These are phyloP conservation scores for Lolium multiflorum DNA, from an alignment of 176 grass and related monocot species.

Conservation along the genomic window DNA sequence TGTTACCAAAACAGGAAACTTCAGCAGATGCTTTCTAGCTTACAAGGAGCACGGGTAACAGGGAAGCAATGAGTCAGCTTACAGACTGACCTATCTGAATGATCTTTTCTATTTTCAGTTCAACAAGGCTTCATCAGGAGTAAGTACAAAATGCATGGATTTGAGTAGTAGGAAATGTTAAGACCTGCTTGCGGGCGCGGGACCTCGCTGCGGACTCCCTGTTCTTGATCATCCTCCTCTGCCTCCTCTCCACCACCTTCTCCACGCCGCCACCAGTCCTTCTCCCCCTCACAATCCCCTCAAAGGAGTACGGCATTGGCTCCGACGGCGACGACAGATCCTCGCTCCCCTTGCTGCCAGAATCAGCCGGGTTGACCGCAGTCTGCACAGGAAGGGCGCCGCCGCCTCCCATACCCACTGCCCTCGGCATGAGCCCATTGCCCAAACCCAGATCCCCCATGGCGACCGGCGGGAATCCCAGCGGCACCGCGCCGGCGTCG, in stretches of 20 bases:
- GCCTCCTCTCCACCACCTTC: slow-evolving; percentile 88
- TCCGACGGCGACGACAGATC: slow-evolving; percentile 67
- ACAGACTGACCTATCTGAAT: background rate
- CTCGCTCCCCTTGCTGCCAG: slow-evolving; percentile 57
- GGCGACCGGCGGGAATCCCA: slow-evolving; percentile 50
- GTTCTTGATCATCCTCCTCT: slow-evolving; percentile 98
- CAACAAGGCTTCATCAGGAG: background rate
- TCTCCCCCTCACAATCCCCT: slow-evolving; percentile 63
- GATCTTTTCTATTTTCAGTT: background rate
- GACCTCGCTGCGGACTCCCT: slow-evolving; percentile 87
- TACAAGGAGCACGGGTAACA: background rate
- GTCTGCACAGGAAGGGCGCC: slow-evolving; percentile 35
- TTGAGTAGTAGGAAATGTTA: slow-evolving; percentile 3
- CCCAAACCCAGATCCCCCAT: slow-evolving; percentile 49
- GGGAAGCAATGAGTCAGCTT: background rate
- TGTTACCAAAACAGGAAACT: slow-evolving; percentile 38
- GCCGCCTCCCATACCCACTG: slow-evolving; percentile 46
- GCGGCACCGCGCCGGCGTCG: slow-evolving; percentile 27
- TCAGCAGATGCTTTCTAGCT: background rate
- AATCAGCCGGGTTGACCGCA: slow-evolving; percentile 41
- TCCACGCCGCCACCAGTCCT: slow-evolving; percentile 60
- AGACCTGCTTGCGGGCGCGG: slow-evolving; percentile 83
- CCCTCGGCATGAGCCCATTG: slow-evolving; percentile 52
- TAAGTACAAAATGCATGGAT: slow-evolving; percentile 26
- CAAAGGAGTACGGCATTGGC: slow-evolving; percentile 59